These are phyloP conservation scores for Nigrospora oryzae DNA, from an alignment of 2,329 filamentous ascomycete genomes.

Conservation along the genomic window DNA sequence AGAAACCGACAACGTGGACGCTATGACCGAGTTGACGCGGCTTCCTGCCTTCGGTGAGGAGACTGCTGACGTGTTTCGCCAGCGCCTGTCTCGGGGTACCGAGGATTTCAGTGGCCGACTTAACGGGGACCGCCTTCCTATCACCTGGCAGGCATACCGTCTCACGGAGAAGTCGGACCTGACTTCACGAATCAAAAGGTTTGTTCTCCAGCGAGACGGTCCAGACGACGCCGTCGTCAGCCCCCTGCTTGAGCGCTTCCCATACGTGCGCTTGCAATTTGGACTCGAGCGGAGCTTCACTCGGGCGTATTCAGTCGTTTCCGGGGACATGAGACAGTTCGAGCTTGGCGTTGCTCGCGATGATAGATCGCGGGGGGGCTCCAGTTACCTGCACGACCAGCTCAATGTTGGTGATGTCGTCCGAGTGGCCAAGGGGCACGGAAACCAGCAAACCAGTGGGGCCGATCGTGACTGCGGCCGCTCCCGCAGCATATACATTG, in stretches of 20 bases:
- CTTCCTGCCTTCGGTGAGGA: constrained; percentile 36
- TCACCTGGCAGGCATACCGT: constrained; percentile 33
- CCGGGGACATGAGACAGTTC: constrained; percentile 39
- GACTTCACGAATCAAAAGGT: constrained; percentile 38
- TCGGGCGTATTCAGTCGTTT: constrained; percentile 49
- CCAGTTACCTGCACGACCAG: constrained; percentile 44
- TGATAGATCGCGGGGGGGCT: constrained; percentile 48
- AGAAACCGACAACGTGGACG: neutral
- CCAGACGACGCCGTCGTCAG: constrained; percentile 21
- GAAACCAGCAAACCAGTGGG: neutral
- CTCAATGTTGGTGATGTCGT: constrained; percentile 42
- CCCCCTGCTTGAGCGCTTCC: constrained; percentile 28
- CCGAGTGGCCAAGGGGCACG: constrained; percentile 25
- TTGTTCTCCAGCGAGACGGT: constrained; percentile 39
- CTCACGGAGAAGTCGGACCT: constrained; percentile 40
- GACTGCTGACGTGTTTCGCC: constrained; percentile 34
- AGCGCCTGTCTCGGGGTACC: constrained; percentile 36
- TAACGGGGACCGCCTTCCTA: constrained; percentile 13
- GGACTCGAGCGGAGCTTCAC: constrained; percentile 43
- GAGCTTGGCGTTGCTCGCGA: constrained; percentile 52
- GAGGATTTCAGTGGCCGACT: constrained; percentile 19
- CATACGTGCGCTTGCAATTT: constrained; percentile 49
- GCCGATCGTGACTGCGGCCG: constrained; percentile 4
- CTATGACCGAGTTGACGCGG: no score
- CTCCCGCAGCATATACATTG: constrained; percentile 16